Evolutionary conservation across 306 rosid genomes (phyloP).

Genomic region (Gillenia trifoliata): DNA sequence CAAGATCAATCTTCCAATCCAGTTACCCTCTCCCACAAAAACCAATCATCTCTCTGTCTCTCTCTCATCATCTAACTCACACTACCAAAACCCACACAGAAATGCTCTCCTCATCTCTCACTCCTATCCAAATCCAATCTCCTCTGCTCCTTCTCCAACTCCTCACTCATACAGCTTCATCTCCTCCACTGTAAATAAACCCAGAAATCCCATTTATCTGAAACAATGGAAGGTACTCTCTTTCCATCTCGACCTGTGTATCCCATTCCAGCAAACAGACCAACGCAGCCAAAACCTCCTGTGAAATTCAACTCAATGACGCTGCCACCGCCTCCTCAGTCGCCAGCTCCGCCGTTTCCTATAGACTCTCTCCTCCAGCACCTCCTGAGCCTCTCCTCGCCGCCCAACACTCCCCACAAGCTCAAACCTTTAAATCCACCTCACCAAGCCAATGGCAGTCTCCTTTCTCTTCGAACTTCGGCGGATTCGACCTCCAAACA

Average conservation of each 20-base stretch:
- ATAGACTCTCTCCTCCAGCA: conserved; percentile 82
- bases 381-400: conserved; percentile 56
- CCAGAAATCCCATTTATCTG: conserved; percentile 1
- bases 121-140: conserved; percentile 3
- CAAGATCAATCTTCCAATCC: conserved; percentile 6
- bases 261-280: conserved; percentile 52
- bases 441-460: conserved; percentile 25
- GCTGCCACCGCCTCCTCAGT: conserved; percentile 44
- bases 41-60: conserved; percentile 9
- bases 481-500: conserved; percentile 21
- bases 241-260: conserved; percentile 58
- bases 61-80: not conserved
- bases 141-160: not conserved
- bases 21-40: not conserved
- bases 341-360: conserved; percentile 48
- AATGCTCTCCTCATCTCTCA: not conserved
- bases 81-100: not conserved
- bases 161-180: not conserved
- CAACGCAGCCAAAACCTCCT: conserved; percentile 32
- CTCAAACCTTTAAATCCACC: conserved; percentile 29
- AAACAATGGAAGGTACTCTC: conserved; percentile 69
- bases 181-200: not conserved
- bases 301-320: conserved; percentile 52
- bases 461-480: conserved; percentile 37
- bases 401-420: conserved; percentile 33